phyloP scores from a whole-genome alignment of 441 rosid species.

The Eruca vesicaria region DNA sequence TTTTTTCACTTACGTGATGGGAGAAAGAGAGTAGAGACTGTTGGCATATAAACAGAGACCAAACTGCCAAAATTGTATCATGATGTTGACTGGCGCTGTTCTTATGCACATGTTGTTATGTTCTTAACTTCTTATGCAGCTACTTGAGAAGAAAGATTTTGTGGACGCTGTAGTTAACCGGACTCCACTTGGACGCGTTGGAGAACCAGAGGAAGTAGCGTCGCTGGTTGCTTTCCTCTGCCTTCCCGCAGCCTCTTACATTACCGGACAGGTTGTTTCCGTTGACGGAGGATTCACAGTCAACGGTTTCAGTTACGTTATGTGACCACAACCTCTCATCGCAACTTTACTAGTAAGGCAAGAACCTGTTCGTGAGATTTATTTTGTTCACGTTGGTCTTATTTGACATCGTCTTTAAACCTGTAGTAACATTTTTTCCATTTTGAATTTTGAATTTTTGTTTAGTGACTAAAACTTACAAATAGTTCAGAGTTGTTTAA shows the following conservation, averaged over 20 bases:
- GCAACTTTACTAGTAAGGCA: constrained; percentile 1
- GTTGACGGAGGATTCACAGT: constrained; percentile 82
- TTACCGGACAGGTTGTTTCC: constrained; percentile 71
- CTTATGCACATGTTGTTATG: too few species aligned
- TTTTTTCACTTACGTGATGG: background rate
- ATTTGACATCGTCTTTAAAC: background rate
- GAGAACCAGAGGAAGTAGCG: constrained; percentile 78
- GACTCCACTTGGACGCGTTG: constrained; percentile 74
- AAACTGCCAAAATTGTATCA: background rate
- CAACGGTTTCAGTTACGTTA: constrained; percentile 51
- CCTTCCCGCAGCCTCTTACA: constrained; percentile 81
- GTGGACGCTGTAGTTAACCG: constrained; percentile 46
- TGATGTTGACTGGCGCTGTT: too few species aligned
- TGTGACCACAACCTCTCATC: background rate
- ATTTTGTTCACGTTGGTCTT: background rate
- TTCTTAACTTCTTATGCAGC: constrained; percentile 39
- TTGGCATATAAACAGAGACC: background rate
- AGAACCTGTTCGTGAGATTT: background rate
- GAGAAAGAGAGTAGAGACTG: background rate
- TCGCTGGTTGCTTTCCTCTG: constrained; percentile 77
- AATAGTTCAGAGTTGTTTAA: background rate
- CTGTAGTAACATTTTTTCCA: background rate
- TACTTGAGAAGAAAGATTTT: constrained; percentile 56
- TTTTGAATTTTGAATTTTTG: background rate
- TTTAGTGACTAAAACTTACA: background rate